phyloP scores from a whole-genome alignment of 2,329 filamentous ascomycete species.

The Botrytis sinoallii region DNA sequence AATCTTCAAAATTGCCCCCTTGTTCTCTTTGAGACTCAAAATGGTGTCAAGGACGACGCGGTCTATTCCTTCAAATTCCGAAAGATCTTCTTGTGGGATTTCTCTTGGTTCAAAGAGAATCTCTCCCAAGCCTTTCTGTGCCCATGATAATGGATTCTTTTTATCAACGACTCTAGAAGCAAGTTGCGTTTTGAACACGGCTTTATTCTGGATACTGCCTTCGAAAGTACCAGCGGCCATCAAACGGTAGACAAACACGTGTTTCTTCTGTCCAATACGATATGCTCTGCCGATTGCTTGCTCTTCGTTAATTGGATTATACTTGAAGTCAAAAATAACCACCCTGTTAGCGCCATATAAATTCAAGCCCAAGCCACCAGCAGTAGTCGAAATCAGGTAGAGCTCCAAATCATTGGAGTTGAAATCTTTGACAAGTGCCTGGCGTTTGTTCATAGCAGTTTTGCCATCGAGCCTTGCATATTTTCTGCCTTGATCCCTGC shows the following conservation, averaged over 20 bases:
- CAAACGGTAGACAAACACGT: slow-evolving; percentile 82
- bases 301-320: slow-evolving; percentile 77
- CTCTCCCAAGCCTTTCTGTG: slow-evolving; percentile 51
- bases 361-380: slow-evolving; percentile 81
- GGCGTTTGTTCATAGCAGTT: slow-evolving; percentile 55
- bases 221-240: slow-evolving; percentile 78
- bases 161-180: slow-evolving; percentile 79
- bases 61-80: slow-evolving; percentile 56
- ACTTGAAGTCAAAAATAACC: slow-evolving; percentile 79
- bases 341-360: slow-evolving; percentile 81
- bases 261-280: slow-evolving; percentile 76
- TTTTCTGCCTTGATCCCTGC: slow-evolving; percentile 48
- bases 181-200: slow-evolving; percentile 80
- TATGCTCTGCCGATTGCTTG: slow-evolving; percentile 86
- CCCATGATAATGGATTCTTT: slow-evolving; percentile 68
- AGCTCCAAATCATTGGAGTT: slow-evolving; percentile 57
- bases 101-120: slow-evolving; percentile 59
- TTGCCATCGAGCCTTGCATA: slow-evolving; percentile 65
- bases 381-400: slow-evolving; percentile 78
- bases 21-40: not conserved
- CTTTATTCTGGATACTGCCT: slow-evolving; percentile 66
- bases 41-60: slow-evolving; percentile 55
- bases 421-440: slow-evolving; percentile 64
- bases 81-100: slow-evolving; percentile 50
- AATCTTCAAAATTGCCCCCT: slow-evolving; percentile 51